Conservation (phyloP, 2,329 filamentous ascomycete genomes). For the Ampelomyces quisqualis region DNA sequence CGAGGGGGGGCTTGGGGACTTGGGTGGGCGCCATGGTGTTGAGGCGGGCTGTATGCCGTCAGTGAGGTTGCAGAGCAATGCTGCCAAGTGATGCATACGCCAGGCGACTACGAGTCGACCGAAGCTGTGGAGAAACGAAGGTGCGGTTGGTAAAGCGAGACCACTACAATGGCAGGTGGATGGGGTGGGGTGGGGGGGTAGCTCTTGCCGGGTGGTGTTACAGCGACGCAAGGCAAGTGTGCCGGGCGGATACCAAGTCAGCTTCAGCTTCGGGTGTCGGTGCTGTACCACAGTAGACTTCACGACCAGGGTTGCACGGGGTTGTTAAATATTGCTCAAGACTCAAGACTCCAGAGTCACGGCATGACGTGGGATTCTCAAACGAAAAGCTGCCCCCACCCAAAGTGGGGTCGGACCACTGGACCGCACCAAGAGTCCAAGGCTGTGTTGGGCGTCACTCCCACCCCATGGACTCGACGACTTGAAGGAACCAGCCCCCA, state of each 20-base stretch:
- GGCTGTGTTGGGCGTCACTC: too few species aligned
- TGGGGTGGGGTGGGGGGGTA: background rate
- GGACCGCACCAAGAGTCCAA: too few species aligned
- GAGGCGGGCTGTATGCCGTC: background rate
- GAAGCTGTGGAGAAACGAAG: background rate
- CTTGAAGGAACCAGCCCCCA: too few species aligned
- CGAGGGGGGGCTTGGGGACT: slow-evolving; percentile 40
- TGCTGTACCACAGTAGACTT: too few species aligned
- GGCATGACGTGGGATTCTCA: slow-evolving; percentile 20
- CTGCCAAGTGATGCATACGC: background rate
- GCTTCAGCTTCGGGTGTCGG: too few species aligned
- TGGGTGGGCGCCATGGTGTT: slow-evolving; percentile 33
- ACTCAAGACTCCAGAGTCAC: too few species aligned
- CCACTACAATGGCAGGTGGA: too few species aligned
- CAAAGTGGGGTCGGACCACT: slow-evolving; percentile 19
- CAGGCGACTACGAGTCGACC: background rate
- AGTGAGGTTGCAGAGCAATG: background rate
- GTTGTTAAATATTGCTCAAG: slow-evolving; percentile 9
- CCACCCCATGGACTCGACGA: too few species aligned
- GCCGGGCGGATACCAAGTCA: too few species aligned
- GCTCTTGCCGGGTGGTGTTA: too few species aligned
- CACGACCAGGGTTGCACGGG: slow-evolving; percentile 11
- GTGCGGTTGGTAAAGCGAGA: too few species aligned
- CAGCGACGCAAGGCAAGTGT: background rate
- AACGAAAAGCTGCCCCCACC: too few species aligned